Percentiles rank a stretch among this genome's conserved stretches.
These are phyloP conservation scores for Amanita polypyramis DNA, from an alignment of 768 basidiomycete species.

Conservation along the genomic window DNA sequence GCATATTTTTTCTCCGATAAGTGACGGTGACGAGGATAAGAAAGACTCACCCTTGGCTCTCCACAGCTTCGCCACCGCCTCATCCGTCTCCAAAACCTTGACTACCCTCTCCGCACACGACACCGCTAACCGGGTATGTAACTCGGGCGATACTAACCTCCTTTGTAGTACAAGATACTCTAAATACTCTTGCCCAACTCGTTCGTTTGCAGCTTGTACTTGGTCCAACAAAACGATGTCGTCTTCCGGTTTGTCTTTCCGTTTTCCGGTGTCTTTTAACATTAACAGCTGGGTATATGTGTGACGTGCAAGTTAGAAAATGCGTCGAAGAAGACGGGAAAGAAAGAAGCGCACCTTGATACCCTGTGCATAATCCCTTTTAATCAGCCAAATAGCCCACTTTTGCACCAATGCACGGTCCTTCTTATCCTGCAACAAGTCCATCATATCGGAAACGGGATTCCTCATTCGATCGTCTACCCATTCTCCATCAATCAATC, in stretches of 20 bases:
- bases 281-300: slow-evolving; percentile 25
- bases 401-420: slow-evolving; percentile 54
- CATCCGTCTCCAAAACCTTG: slow-evolving; percentile 35
- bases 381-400: slow-evolving; percentile 78
- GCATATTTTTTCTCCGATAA: not conserved
- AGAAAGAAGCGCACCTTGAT: slow-evolving; percentile 40
- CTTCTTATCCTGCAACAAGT: slow-evolving; percentile 42
- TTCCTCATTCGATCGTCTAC: slow-evolving; percentile 52
- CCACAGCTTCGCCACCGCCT: slow-evolving; percentile 53
- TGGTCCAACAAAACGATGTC: slow-evolving; percentile 48
- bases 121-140: slow-evolving; percentile 60
- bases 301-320: slow-evolving; percentile 2
- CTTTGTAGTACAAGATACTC: slow-evolving; percentile 73
- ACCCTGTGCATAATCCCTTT: slow-evolving; percentile 56
- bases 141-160: slow-evolving; percentile 42
- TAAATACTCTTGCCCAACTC: slow-evolving; percentile 60
- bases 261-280: slow-evolving; percentile 41
- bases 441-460: slow-evolving; percentile 50
- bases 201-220: slow-evolving; percentile 43
- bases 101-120: slow-evolving; percentile 47
- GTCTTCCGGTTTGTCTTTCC: slow-evolving; percentile 48
- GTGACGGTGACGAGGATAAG: not conserved
- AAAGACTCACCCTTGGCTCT: slow-evolving; percentile 47
- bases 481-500: slow-evolving; percentile 57
- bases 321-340: not conserved